These are phyloP conservation scores for Umbelopsis vinacea DNA, from an alignment of 192 early-diverging fungal genomes.

Conservation along the genomic window DNA sequence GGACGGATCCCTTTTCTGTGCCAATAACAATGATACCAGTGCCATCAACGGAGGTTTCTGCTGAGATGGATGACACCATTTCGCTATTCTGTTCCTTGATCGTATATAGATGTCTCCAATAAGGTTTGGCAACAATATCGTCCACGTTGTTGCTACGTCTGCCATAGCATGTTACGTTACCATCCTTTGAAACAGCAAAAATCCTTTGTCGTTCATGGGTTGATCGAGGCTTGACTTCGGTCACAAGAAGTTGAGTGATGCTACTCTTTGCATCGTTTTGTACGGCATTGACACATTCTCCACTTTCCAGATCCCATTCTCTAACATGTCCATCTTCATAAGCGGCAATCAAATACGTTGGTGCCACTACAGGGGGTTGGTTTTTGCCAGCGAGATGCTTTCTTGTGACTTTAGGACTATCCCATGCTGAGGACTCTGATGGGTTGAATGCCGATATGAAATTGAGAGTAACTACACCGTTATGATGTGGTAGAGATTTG, in stretches of 20 bases:
- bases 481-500: too few species aligned
- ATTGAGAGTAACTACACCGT: neutral
- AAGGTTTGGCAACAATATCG: neutral
- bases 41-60: constrained; percentile 33
- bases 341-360: constrained; percentile 24
- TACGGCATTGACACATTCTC: constrained; percentile 33
- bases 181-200: constrained; percentile 38
- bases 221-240: neutral
- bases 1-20: constrained; percentile 29
- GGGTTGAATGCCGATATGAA: constrained; percentile 29
- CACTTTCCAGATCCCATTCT: constrained; percentile 39
- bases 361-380: neutral
- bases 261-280: neutral
- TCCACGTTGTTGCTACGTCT: neutral
- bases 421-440: neutral
- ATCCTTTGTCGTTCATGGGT: constrained; percentile 22
- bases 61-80: constrained; percentile 25
- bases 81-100: constrained; percentile 20
- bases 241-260: constrained; percentile 1
- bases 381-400: neutral
- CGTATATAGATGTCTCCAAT: constrained; percentile 32
- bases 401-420: neutral
- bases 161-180: constrained; percentile 31
- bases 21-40: constrained; percentile 39
- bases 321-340: constrained; percentile 24